Conservation (phyloP, 345 rosid genomes). For the Abelmoschus esculentus region DNA sequence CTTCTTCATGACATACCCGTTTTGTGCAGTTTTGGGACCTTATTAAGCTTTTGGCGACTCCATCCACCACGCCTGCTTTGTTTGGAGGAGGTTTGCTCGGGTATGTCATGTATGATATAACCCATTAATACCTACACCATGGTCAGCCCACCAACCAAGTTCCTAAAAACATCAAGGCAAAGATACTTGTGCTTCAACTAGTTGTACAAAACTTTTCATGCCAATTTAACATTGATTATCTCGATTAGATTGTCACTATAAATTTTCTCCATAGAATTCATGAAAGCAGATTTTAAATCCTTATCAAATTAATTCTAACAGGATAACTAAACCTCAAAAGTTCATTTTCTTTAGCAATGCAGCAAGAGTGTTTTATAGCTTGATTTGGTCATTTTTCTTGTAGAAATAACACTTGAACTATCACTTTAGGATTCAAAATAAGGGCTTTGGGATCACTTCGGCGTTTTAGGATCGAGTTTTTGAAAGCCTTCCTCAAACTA, state of each 20-base stretch:
- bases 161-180: slow-evolving; percentile 75
- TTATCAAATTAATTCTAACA: too few species aligned
- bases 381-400: not conserved
- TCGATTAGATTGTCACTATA: not conserved
- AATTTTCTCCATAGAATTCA: too few species aligned
- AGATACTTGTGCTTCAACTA: not conserved
- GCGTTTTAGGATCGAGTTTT: not conserved
- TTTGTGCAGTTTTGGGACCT: slow-evolving; percentile 69
- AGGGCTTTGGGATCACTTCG: not conserved
- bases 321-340: too few species aligned
- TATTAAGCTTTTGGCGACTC: slow-evolving; percentile 48
- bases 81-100: slow-evolving; percentile 91
- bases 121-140: slow-evolving; percentile 94
- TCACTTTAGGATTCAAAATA: not conserved
- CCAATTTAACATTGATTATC: not conserved
- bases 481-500: not conserved
- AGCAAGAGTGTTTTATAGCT: too few species aligned
- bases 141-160: slow-evolving; percentile 62
- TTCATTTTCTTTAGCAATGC: too few species aligned
- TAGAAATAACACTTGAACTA: not conserved
- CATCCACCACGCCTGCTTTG: slow-evolving; percentile 69
- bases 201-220: not conserved
- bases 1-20: too few species aligned
- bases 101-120: slow-evolving; percentile 80
- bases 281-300: too few species aligned